Percentiles rank a stretch among this genome's conserved stretches.
Conservation (phyloP, 1,139 yeast genomes). For the Casaregolazyma lundiana region DNA sequence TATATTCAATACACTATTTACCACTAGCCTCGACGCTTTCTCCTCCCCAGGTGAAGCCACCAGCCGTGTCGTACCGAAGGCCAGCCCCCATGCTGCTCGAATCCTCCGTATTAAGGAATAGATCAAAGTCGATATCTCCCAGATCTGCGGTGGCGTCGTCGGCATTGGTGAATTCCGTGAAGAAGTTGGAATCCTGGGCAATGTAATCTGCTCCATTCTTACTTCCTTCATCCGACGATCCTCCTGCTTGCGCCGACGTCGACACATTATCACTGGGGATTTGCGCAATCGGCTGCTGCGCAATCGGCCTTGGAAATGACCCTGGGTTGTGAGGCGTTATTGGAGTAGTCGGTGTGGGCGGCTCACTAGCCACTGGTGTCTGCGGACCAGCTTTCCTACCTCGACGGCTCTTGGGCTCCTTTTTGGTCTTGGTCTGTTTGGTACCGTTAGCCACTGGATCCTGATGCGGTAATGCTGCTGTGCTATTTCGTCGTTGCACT, state of each 20-base stretch:
- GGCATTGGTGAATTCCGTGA: slow-evolving; percentile 29
- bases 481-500: slow-evolving; percentile 4
- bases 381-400: slow-evolving; percentile 27
- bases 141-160: slow-evolving; percentile 23
- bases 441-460: slow-evolving; percentile 18
- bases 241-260: slow-evolving; percentile 4
- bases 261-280: slow-evolving; percentile 5
- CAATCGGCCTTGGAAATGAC: slow-evolving; percentile 6
- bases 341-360: slow-evolving; percentile 39
- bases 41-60: slow-evolving; percentile 27
- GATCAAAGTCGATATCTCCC: slow-evolving; percentile 34
- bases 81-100: slow-evolving; percentile 20
- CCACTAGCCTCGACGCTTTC: slow-evolving; percentile 32
- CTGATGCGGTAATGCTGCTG: slow-evolving; percentile 4
- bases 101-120: slow-evolving; percentile 34
- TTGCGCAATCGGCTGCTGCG: slow-evolving; percentile 13
- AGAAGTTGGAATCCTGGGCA: slow-evolving; percentile 20
- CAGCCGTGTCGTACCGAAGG: slow-evolving; percentile 26
- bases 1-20: slow-evolving; percentile 13
- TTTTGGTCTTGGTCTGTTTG: slow-evolving; percentile 34
- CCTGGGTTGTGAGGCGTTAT: slow-evolving; percentile 33
- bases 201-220: slow-evolving; percentile 22
- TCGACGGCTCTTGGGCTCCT: slow-evolving; percentile 31
- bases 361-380: slow-evolving; percentile 33
- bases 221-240: slow-evolving; percentile 7